Conservation (phyloP, 345 rosid species). For the Eucalyptus cladocalyx region DNA sequence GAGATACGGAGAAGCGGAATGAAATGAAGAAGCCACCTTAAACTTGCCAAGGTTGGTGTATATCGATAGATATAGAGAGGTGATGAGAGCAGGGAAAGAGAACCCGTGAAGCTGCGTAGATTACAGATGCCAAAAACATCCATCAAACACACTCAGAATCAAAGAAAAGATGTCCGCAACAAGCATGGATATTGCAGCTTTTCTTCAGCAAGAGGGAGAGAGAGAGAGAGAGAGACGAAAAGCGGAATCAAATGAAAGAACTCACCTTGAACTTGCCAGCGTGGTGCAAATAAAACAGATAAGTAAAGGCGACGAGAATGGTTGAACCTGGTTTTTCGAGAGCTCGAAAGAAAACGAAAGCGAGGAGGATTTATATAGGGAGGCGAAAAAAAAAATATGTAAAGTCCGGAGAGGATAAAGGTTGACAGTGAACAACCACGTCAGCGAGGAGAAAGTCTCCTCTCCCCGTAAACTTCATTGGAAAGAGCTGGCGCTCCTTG, state of each 20-base stretch:
- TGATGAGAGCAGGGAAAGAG: neutral
- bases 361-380: neutral
- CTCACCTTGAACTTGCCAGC: neutral
- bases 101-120: neutral
- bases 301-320: neutral
- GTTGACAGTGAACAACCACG: neutral
- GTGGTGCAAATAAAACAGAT: neutral
- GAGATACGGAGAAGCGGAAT: neutral
- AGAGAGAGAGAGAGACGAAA: neutral
- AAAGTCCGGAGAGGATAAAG: neutral
- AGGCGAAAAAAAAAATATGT: neutral
- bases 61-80: neutral
- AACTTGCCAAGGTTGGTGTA: neutral
- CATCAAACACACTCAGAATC: neutral
- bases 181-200: neutral
- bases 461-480: neutral
- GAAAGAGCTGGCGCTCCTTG: neutral
- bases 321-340: neutral
- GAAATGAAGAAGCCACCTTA: neutral
- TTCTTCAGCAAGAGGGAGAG: neutral
- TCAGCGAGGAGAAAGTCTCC: neutral
- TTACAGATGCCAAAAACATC: neutral
- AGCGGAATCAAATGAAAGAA: neutral
- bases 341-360: neutral
- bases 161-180: neutral